Evolutionary conservation across 2,329 filamentous ascomycete species (phyloP).

Genomic region (Fusarium sp.): DNA sequence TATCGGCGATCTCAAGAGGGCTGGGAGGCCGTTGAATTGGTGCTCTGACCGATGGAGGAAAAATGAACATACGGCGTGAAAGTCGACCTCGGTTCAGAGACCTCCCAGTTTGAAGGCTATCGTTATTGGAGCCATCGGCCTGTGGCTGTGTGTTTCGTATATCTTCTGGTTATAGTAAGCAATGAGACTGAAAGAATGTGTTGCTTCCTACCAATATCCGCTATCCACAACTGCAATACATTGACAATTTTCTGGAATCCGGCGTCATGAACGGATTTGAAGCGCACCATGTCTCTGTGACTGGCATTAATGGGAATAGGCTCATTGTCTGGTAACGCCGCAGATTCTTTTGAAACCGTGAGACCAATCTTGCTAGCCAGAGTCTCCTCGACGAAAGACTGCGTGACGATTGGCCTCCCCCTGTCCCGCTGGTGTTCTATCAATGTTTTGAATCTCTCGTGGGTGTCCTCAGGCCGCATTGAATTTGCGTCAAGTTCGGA

Average conservation of each 20-base stretch:
- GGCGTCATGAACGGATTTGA: neutral
- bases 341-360: rapidly evolving
- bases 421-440: neutral
- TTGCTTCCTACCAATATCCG: neutral
- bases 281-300: rapidly evolving
- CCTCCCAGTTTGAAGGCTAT: too few species aligned
- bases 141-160: rapidly evolving
- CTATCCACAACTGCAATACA: neutral
- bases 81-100: rapidly evolving
- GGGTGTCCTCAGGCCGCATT: rapidly evolving
- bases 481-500: rapidly evolving
- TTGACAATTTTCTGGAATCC: neutral
- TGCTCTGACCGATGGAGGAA: too few species aligned
- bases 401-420: rapidly evolving
- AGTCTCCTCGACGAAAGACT: neutral
- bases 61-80: rapidly evolving
- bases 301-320: rapidly evolving
- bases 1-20: rapidly evolving
- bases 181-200: neutral
- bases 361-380: rapidly evolving
- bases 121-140: rapidly evolving
- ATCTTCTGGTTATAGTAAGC: neutral
- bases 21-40: neutral
- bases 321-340: rapidly evolving
- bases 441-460: rapidly evolving